These are phyloP conservation scores for Nyssa sinensis DNA, from an alignment of 148 eudicot species.

Conservation along the genomic window DNA sequence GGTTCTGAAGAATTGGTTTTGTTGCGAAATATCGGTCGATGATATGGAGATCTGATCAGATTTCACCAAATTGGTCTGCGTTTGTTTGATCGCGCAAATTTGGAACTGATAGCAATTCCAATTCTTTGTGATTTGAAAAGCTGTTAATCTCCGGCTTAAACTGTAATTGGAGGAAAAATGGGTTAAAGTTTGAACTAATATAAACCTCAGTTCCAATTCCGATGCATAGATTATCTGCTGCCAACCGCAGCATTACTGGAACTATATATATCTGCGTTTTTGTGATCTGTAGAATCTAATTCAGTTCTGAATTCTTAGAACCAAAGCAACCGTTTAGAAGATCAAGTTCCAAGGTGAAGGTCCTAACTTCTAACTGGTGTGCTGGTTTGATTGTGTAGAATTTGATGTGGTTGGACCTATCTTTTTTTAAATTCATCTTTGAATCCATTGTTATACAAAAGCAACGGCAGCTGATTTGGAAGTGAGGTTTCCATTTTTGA, in stretches of 20 bases:
- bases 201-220: too few relatives aligned
- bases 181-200: too few relatives aligned
- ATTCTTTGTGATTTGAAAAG: not conserved
- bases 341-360: not conserved
- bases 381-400: not conserved
- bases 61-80: slow-evolving; percentile 1
- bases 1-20: not conserved
- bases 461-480: not conserved
- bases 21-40: slow-evolving; percentile 10
- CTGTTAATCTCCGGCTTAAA: too few relatives aligned
- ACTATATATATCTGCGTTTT: too few relatives aligned
- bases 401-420: not conserved
- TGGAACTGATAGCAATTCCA: slow-evolving; percentile 13
- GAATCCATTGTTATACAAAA: not conserved
- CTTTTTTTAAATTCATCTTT: not conserved
- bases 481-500: not conserved
- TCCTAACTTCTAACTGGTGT: not conserved
- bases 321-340: not conserved
- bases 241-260: too few relatives aligned
- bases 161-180: too few relatives aligned
- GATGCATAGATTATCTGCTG: too few relatives aligned
- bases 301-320: not conserved
- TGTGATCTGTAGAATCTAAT: not conserved
- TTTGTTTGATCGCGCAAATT: slow-evolving; percentile 17
- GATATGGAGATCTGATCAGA: slow-evolving; percentile 40